These are phyloP conservation scores for Nitzschia putrida DNA, from an alignment of 108 stramenopile species.

Conservation along the genomic window DNA sequence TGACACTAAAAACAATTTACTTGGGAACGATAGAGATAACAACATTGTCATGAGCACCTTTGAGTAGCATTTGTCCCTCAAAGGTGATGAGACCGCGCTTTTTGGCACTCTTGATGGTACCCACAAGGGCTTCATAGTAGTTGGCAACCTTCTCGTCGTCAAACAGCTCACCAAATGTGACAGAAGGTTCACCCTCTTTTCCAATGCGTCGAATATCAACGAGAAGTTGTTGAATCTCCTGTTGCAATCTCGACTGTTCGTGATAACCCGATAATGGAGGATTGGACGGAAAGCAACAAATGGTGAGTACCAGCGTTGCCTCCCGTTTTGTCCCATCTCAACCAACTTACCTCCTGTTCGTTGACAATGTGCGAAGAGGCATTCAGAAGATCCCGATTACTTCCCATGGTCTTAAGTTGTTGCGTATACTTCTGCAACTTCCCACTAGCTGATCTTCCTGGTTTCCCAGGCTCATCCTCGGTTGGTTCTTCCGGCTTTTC, in stretches of 20 bases:
- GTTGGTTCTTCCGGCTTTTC: neutral
- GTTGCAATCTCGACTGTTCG: slow-evolving; percentile 46
- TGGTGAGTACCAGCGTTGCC: too few species aligned
- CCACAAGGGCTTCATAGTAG: slow-evolving; percentile 84
- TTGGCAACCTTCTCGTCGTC: slow-evolving; percentile 80
- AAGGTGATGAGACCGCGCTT: slow-evolving; percentile 79
- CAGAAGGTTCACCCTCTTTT: slow-evolving; percentile 43
- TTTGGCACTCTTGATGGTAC: slow-evolving; percentile 82
- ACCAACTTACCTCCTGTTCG: slow-evolving; percentile 11
- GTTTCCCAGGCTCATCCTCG: neutral
- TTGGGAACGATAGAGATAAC: slow-evolving; percentile 47
- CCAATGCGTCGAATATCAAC: slow-evolving; percentile 62
- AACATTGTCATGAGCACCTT: slow-evolving; percentile 82
- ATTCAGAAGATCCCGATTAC: too few species aligned
- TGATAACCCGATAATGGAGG: neutral
- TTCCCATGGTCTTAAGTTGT: too few species aligned
- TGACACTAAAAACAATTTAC: too few species aligned
- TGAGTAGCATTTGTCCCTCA: slow-evolving; percentile 83
- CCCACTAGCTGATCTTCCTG: neutral
- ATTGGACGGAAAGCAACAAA: too few species aligned
- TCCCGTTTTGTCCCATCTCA: too few species aligned
- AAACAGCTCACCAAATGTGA: slow-evolving; percentile 78
- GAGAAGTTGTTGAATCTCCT: slow-evolving; percentile 54
- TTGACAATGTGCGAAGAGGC: neutral
- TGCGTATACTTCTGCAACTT: too few species aligned